phyloP scores from a whole-genome alignment of 1,284 basidiomycete species.

The Serendipita sp. region DNA sequence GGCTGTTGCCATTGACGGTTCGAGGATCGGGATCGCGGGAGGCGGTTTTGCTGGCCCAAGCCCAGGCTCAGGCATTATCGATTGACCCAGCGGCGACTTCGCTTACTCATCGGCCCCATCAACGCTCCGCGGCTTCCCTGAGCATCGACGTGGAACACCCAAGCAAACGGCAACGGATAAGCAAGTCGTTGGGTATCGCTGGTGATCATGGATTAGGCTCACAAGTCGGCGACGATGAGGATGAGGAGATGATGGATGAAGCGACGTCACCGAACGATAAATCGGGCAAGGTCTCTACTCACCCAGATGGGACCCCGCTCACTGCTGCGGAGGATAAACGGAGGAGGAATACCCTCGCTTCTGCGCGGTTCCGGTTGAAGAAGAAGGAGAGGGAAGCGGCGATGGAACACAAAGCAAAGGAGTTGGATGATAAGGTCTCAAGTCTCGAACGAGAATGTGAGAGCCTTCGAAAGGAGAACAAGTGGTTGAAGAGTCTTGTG shows the following conservation, averaged over 20 bases:
- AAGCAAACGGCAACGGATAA: constrained; percentile 40
- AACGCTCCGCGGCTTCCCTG: constrained; percentile 14
- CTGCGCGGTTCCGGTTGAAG: constrained; percentile 94
- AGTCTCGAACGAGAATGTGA: constrained; percentile 87
- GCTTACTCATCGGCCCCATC: constrained; percentile 44
- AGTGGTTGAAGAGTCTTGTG: constrained; percentile 86
- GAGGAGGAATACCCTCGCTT: constrained; percentile 87
- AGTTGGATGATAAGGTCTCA: constrained; percentile 70
- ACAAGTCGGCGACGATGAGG: constrained; percentile 18
- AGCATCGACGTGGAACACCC: constrained; percentile 20
- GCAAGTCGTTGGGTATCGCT: constrained; percentile 29
- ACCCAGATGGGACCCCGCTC: constrained; percentile 19
- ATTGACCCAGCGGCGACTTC: constrained; percentile 30
- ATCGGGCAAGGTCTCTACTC: constrained; percentile 10
- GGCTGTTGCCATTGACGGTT: constrained; percentile 50
- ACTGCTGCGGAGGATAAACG: constrained; percentile 77
- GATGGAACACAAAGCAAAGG: constrained; percentile 78
- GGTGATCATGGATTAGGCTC: constrained; percentile 18
- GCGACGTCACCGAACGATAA: constrained; percentile 8
- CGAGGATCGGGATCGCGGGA: constrained; percentile 21
- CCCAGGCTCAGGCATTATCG: constrained; percentile 12
- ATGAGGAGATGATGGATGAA: constrained; percentile 13
- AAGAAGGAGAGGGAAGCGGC: constrained; percentile 97
- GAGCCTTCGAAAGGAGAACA: constrained; percentile 81
- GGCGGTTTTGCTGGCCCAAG: constrained; percentile 19